Evolutionary conservation across 768 basidiomycete species (phyloP).

Genomic region (Rhizopogon roseolus): DNA sequence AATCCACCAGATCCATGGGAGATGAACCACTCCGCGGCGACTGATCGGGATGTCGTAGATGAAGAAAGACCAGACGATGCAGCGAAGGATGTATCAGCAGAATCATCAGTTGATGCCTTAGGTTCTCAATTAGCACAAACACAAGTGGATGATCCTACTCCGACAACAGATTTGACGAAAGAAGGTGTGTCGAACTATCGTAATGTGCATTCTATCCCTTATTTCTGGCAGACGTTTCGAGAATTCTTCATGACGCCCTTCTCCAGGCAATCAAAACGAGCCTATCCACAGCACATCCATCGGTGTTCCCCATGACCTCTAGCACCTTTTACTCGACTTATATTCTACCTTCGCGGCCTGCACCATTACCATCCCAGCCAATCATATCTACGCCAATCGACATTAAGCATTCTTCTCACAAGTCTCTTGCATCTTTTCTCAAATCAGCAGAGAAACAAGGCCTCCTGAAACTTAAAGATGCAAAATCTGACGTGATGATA

Average conservation of each 20-base stretch:
- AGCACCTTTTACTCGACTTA: slow-evolving; percentile 73
- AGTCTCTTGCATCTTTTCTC: slow-evolving; percentile 78
- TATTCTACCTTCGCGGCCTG: slow-evolving; percentile 74
- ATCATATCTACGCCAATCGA: slow-evolving; percentile 45
- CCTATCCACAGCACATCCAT: slow-evolving; percentile 40
- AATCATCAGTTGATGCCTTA: neutral
- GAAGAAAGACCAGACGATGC: neutral
- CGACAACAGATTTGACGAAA: neutral
- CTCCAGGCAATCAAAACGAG: slow-evolving; percentile 59
- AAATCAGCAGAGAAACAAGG: slow-evolving; percentile 72
- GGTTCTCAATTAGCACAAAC: neutral
- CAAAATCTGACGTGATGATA: slow-evolving; percentile 47
- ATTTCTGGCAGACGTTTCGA: slow-evolving; percentile 9
- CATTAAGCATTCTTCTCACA: slow-evolving; percentile 76
- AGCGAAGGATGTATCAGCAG: neutral
- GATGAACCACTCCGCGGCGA: slow-evolving; percentile 19
- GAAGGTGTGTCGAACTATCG: neutral
- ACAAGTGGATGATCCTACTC: slow-evolving; percentile 36
- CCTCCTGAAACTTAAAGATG: slow-evolving; percentile 67
- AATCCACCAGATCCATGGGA: slow-evolving; percentile 14
- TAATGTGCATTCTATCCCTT: neutral
- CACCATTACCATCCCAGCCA: slow-evolving; percentile 28
- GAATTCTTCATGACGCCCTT: slow-evolving; percentile 57
- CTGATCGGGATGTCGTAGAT: slow-evolving; percentile 10
- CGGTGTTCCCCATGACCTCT: slow-evolving; percentile 70